Evolutionary conservation across 208 protist genomes (phyloP), one percentile per base, ranked within the genome.

Genomic region (Leptomonas pyrrhocoris): DNA sequence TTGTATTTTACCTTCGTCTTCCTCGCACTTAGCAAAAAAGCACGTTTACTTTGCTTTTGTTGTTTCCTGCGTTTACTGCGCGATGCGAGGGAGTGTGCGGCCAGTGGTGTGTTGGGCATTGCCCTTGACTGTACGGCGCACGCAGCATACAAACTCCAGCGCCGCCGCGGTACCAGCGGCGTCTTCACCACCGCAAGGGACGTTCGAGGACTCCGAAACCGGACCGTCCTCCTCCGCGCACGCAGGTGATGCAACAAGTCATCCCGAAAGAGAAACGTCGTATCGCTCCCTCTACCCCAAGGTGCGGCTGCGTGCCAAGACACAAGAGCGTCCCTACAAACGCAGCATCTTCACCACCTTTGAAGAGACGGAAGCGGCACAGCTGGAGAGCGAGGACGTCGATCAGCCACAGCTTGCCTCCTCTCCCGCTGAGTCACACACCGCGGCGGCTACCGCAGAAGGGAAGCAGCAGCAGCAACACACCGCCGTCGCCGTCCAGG

Each of bases 251-350:
- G 31, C 42, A 2, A 8, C 28, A 31, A 7, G 11, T 2, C 55
- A n/a, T 21, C 9, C 34, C 0, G 25, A 36, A 15, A 13, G 34
- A 15, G 42, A 72, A 28, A 46, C 27, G 31, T 16, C 57, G 21
- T 68, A 72, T 48, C 70, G 66, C 34, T 57, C 77, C 16, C 61
- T 81, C 38, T 74, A 81, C 56, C 77, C 77, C 42, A 73, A 62
- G 23, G 66, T 81, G 21, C 63, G 61, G 30, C 61, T 81, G 48
- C 77, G 77, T 30, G 77, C 77, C 45, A 75, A 68, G 30, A 81
- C 77, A 25, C 77, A 81, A 64, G 77, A 81, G 61, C 77, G 71
- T n/a, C 40, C 63, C 3, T 81, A 63, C 55, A 61, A 56, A 48
- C 59, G 58, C 28, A 59, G 59, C 60, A 58, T 34, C 54, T 70